Conservation (phyloP, 768 basidiomycete genomes). For the Kwoniella sp. region DNA sequence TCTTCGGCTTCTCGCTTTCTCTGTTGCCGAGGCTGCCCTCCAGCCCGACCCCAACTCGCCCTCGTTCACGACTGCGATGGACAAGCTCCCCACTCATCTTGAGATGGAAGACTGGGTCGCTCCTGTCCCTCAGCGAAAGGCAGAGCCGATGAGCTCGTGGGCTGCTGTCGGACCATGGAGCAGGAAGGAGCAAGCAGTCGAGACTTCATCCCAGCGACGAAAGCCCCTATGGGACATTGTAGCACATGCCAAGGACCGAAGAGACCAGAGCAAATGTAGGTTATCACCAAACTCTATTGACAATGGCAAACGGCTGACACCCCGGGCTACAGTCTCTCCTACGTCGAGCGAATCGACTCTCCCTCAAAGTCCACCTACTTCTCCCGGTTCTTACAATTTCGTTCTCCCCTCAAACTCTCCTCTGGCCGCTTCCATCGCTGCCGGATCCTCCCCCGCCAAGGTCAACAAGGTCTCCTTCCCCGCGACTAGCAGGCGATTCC, state of each 20-base stretch:
- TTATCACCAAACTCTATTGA: constrained; percentile 1
- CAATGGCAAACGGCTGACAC: constrained; percentile 3
- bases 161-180: constrained; percentile 6
- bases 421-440: constrained; percentile 38
- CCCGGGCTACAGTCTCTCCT: constrained; percentile 6
- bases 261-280: constrained; percentile 26
- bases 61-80: constrained; percentile 24
- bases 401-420: constrained; percentile 43
- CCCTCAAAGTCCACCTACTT: constrained; percentile 36
- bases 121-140: background rate
- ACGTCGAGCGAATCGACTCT: constrained; percentile 20
- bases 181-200: background rate
- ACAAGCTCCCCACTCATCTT: constrained; percentile 17
- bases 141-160: constrained; percentile 10
- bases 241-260: constrained; percentile 33
- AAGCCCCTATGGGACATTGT: constrained; percentile 42
- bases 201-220: background rate
- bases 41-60: constrained; percentile 49
- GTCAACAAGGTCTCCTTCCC: background rate
- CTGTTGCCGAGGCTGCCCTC: constrained; percentile 50
- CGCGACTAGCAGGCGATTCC: constrained; percentile 19
- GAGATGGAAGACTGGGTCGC: constrained; percentile 6
- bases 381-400: constrained; percentile 42
- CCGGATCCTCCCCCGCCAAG: constrained; percentile 18
- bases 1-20: constrained; percentile 45